Percentiles rank a stretch among this genome's conserved stretches.
Evolutionary conservation across 495 filamentous ascomycete genomes (phyloP).

Genomic region (Xylaria grammica): DNA sequence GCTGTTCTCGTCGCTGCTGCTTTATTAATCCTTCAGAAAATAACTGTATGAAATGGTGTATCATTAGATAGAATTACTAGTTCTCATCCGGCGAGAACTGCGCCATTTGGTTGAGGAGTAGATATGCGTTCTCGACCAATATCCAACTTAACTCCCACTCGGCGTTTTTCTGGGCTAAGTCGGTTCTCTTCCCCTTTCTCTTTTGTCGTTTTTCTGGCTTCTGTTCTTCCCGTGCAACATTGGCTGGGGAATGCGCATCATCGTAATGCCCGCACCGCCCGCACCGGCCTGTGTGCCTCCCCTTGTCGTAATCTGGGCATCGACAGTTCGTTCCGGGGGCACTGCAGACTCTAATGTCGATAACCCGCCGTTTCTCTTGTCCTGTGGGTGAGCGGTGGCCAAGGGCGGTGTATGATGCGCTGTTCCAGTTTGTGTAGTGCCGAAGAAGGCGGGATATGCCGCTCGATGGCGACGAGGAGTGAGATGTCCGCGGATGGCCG

Average conservation of each 20-base stretch:
- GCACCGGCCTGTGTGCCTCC: background rate
- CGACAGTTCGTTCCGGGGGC: background rate
- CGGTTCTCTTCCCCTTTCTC: background rate
- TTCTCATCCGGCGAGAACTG: background rate
- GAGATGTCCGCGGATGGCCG: background rate
- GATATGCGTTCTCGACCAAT: conserved; percentile 12
- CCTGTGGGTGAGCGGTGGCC: background rate
- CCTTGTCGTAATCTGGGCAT: conserved; percentile 12
- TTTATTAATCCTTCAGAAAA: no score
- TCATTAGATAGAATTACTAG: background rate
- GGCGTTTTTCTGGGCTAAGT: background rate
- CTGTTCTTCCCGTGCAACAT: background rate
- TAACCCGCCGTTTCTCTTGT: background rate
- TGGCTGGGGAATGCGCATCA: background rate
- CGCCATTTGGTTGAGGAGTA: background rate
- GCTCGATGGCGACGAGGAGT: background rate
- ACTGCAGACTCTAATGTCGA: background rate
- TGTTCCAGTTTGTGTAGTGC: conserved; percentile 7
- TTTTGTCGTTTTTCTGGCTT: background rate
- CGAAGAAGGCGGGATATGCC: background rate
- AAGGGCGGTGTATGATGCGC: background rate
- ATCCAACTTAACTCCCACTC: conserved; percentile 17
- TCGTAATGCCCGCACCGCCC: conserved; percentile 2
- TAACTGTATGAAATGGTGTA: background rate
- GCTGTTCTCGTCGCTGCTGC: background rate